Conservation (phyloP, 2,329 filamentous ascomycete species). For the Seiridium cupressi region DNA sequence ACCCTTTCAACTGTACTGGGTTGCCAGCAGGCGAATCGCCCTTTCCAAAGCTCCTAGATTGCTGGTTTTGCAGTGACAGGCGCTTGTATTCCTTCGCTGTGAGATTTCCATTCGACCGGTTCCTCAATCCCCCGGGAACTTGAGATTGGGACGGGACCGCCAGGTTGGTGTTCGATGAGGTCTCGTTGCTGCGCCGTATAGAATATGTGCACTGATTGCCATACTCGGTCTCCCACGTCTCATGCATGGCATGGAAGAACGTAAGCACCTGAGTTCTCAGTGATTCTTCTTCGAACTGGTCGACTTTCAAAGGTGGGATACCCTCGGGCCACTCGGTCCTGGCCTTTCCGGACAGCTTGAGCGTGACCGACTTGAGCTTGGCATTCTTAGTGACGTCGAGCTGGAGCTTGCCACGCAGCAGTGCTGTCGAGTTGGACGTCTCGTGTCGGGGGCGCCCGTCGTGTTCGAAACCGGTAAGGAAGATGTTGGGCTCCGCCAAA, state of each 20-base stretch:
- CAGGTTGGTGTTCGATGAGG: slow-evolving; percentile 31
- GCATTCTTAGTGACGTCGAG: slow-evolving; percentile 82
- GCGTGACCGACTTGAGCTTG: slow-evolving; percentile 87
- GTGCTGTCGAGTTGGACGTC: slow-evolving; percentile 66
- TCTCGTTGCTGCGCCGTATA: slow-evolving; percentile 38
- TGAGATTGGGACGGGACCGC: slow-evolving; percentile 28
- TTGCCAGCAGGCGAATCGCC: slow-evolving; percentile 68
- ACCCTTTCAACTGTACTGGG: slow-evolving; percentile 63
- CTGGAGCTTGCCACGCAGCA: slow-evolving; percentile 81
- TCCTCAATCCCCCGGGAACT: slow-evolving; percentile 29
- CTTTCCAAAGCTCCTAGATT: slow-evolving; percentile 83
- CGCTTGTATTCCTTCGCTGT: slow-evolving; percentile 58
- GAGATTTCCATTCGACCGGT: slow-evolving; percentile 27
- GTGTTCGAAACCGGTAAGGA: slow-evolving; percentile 76
- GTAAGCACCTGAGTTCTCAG: slow-evolving; percentile 86
- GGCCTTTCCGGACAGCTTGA: slow-evolving; percentile 82
- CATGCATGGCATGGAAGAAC: slow-evolving; percentile 81
- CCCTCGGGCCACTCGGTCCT: slow-evolving; percentile 96
- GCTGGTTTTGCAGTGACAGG: slow-evolving; percentile 75
- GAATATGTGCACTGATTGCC: slow-evolving; percentile 62
- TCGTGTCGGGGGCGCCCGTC: slow-evolving; percentile 55
- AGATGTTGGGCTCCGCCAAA: slow-evolving; percentile 77
- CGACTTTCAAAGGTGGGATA: slow-evolving; percentile 82
- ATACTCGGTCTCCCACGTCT: slow-evolving; percentile 58
- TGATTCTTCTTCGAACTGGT: slow-evolving; percentile 80